Base-by-base conservation (phyloP, 2,329 filamentous ascomycete genomes). In the Apiospora rasikravindrae region DNA sequence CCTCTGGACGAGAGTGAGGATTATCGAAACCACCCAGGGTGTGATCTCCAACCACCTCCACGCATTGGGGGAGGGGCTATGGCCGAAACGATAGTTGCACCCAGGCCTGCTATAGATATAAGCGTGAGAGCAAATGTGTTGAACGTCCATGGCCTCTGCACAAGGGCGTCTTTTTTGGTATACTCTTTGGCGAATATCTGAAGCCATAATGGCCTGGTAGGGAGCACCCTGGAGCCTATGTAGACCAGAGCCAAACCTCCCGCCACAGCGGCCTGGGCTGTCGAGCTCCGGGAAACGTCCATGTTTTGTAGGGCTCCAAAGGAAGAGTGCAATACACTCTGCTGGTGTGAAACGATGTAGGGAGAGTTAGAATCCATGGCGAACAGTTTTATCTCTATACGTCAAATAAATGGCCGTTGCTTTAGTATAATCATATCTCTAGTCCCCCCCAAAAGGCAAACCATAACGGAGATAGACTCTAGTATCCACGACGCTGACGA, bases 151-250 rank as follows among this genome's bases (percentile, higher is more conserved):
- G 74, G 70, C 61, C 75, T 51, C 22, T 64, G 40, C 14, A 37
- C 19, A 11, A 22, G 8, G 33, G 3, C 33, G 13, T 40, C 22
- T 22, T 64, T 40, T 13, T 14, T 33, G 4, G 19, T 6, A 19
- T 22, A 73, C 74, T 87, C 85, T 11, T 80, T 77, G 2, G 86
- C 85, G 72, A 87, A 87, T 1, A 83, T 82, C 13, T 79, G 80
- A 19, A 82, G 77, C 84, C 85, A 87, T 61, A 76, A 78, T 0
- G 86, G 85, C 1, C 82, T 77, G 3, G 74, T 73, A 4, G 78
- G 77, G 2, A 76, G 73, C 7, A 83, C 71, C 2, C 74, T 76
- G 4, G 74, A 71, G 69, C 71, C 37, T 64, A 78, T 57, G 68
- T 78, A 78, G 33, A 82, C 40, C 70, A 82, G 80, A 22, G 83